Percentiles rank a stretch among this genome's conserved stretches.
phyloP scores from a whole-genome alignment of 495 filamentous ascomycete species.

The Penicillium roqueforti region DNA sequence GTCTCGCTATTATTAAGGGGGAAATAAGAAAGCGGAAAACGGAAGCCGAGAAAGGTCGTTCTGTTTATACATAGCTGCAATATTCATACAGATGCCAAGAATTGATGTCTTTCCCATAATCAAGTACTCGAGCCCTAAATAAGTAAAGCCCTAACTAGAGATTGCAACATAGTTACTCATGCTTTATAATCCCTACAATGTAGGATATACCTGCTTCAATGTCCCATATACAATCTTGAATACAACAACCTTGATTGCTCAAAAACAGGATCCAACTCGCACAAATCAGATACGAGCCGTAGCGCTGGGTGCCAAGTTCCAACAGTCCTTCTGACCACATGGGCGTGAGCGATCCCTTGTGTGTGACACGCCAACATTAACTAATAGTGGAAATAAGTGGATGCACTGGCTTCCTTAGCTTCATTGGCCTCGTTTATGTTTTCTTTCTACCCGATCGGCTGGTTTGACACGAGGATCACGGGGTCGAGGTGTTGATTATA shows the following conservation, averaged over 20 bases:
- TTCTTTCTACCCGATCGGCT: slow-evolving; percentile 4
- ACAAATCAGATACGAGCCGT: slow-evolving; percentile 2
- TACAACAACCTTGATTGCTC: neutral
- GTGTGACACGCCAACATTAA: slow-evolving; percentile 4
- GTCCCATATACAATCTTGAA: neutral
- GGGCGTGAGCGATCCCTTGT: neutral
- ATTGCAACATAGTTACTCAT: neutral
- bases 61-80: neutral
- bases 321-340: slow-evolving; percentile 6
- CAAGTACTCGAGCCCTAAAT: no score
- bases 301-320: slow-evolving; percentile 1
- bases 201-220: neutral
- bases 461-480: slow-evolving; percentile 8
- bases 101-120: neutral
- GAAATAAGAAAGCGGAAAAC: neutral
- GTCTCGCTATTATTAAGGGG: neutral
- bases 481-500: neutral
- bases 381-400: slow-evolving; percentile 3
- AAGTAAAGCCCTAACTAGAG: no score
- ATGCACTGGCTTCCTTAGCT: no score
- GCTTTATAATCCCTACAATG: neutral
- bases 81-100: neutral
- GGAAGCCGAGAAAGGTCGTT: neutral
- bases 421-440: neutral
- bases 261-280: neutral